A percentile compares a stretch with the other conserved stretches of the same genome.
Conservation (phyloP, 768 basidiomycete species). For the Termitomyces heimii region DNA sequence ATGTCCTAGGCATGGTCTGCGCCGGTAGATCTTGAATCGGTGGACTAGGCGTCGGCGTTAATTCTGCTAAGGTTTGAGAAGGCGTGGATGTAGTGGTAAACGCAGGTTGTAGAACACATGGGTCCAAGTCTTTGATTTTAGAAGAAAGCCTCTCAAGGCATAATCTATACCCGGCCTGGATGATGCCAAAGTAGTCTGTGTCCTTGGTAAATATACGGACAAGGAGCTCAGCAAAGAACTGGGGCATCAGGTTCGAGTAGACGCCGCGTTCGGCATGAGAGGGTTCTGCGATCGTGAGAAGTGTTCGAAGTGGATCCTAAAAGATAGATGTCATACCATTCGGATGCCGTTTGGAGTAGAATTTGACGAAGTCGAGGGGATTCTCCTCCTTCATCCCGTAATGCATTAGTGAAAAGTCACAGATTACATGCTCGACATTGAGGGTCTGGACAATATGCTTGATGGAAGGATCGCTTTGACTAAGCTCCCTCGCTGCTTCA, state of each 20-base stretch:
- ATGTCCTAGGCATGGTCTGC: background rate
- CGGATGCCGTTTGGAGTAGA: slow-evolving; percentile 44
- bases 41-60: slow-evolving; percentile 20
- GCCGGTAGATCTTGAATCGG: slow-evolving; percentile 28
- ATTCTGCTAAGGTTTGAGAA: background rate
- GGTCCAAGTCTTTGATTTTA: background rate
- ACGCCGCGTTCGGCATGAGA: slow-evolving; percentile 43
- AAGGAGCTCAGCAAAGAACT: slow-evolving; percentile 61
- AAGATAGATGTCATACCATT: slow-evolving; percentile 32
- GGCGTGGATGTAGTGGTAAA: background rate
- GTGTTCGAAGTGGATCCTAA: background rate
- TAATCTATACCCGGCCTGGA: slow-evolving; percentile 56
- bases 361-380: slow-evolving; percentile 63
- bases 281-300: slow-evolving; percentile 27
- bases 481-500: slow-evolving; percentile 27
- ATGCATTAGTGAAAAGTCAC: slow-evolving; percentile 62
- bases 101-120: background rate
- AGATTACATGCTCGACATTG: slow-evolving; percentile 47
- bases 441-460: slow-evolving; percentile 28
- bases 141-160: background rate
- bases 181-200: slow-evolving; percentile 45
- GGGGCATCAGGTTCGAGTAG: slow-evolving; percentile 61
- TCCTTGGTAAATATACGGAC: slow-evolving; percentile 64
- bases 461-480: slow-evolving; percentile 16
- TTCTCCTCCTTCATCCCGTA: slow-evolving; percentile 70